phyloP scores from a whole-genome alignment of 441 rosid species.

The Geranium incanum region DNA sequence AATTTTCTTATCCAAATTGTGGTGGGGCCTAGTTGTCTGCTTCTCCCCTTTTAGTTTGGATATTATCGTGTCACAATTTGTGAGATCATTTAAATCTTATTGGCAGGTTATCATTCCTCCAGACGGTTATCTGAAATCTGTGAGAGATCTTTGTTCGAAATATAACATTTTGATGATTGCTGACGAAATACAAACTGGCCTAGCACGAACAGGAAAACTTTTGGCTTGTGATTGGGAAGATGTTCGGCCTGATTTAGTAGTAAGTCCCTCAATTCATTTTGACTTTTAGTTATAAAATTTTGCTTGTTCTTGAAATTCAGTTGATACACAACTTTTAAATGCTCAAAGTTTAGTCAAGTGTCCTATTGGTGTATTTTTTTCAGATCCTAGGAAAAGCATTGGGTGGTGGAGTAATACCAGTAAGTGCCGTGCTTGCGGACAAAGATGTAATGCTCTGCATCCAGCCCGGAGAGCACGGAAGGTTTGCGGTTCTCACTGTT shows the following conservation, averaged over 20 bases:
- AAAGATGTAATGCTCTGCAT: conserved; percentile 85
- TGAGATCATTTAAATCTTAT: conserved; percentile 7
- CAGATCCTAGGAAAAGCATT: conserved; percentile 89
- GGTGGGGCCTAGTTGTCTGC: too few species aligned
- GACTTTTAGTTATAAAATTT: neutral
- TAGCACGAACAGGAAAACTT: conserved; percentile 80
- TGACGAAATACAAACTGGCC: conserved; percentile 91
- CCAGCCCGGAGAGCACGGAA: conserved; percentile 95
- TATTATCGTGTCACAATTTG: neutral
- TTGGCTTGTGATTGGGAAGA: conserved; percentile 94
- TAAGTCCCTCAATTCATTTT: conserved; percentile 27
- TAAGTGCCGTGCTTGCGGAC: conserved; percentile 86
- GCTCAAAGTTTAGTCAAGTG: neutral
- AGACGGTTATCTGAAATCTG: conserved; percentile 68
- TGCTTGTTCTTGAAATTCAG: neutral
- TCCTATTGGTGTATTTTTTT: conserved; percentile 5
- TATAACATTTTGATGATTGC: conserved; percentile 84
- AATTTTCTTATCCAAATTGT: too few species aligned
- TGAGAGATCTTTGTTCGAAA: conserved; percentile 76
- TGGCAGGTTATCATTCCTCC: conserved; percentile 78
- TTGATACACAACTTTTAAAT: too few species aligned
- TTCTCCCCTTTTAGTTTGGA: neutral
- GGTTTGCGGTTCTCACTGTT: conserved; percentile 35
- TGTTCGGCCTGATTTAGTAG: conserved; percentile 80
- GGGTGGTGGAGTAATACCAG: conserved; percentile 97